These are phyloP conservation scores for Oenanthe javanica DNA, from an alignment of 140 eudicot genomes.

Conservation along the genomic window DNA sequence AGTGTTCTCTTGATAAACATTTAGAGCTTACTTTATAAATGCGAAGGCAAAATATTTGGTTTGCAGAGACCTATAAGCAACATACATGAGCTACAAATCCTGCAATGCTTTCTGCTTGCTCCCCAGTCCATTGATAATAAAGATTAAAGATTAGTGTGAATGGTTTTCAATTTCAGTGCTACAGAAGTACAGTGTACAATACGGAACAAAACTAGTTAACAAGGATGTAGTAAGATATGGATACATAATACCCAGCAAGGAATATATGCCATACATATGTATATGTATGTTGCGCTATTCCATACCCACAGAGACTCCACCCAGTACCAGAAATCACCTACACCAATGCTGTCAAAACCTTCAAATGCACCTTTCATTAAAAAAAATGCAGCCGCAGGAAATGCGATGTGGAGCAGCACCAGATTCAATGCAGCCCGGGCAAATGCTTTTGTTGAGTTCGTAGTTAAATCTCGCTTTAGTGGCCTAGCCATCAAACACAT, in stretches of 20 bases:
- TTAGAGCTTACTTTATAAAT: too few species aligned
- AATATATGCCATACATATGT: slow-evolving; percentile 73
- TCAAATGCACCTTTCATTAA: slow-evolving; percentile 42
- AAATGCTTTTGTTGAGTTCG: slow-evolving; percentile 15
- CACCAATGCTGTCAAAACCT: slow-evolving; percentile 30
- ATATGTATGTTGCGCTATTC: slow-evolving; percentile 93
- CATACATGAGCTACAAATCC: too few species aligned
- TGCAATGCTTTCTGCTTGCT: too few species aligned
- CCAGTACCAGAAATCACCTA: slow-evolving; percentile 94
- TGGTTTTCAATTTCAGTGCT: not conserved
- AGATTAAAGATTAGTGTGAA: not conserved
- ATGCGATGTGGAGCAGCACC: slow-evolving; percentile 35
- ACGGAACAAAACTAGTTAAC: slow-evolving; percentile 18
- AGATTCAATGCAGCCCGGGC: slow-evolving; percentile 33
- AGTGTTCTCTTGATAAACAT: too few species aligned
- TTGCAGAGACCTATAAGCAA: too few species aligned
- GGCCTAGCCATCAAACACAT: slow-evolving; percentile 72
- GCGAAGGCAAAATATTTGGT: too few species aligned
- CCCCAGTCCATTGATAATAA: not conserved
- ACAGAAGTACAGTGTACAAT: not conserved
- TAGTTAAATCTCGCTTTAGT: slow-evolving; percentile 32
- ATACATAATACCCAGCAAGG: slow-evolving; percentile 89
- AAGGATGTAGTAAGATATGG: slow-evolving; percentile 57
- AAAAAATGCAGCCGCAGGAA: slow-evolving; percentile 55
- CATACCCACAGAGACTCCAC: slow-evolving; percentile 80